Percentiles rank a stretch among this genome's conserved stretches.
Evolutionary conservation across 768 basidiomycete genomes (phyloP).

Genomic region (Psilocybe cyanescens): DNA sequence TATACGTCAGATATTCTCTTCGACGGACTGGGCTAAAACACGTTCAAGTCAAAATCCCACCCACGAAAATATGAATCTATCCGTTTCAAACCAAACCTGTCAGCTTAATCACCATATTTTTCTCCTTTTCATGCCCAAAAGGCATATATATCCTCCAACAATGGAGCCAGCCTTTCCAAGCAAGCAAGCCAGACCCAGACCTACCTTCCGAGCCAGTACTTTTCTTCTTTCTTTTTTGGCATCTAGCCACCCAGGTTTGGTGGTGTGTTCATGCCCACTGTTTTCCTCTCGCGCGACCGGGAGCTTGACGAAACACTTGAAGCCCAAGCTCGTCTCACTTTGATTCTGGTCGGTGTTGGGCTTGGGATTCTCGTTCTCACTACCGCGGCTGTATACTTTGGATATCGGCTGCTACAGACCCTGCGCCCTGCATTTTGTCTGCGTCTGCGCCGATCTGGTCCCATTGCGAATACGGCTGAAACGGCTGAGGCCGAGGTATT

Average conservation of each 20-base stretch:
- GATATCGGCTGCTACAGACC: conserved; percentile 12
- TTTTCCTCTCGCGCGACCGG: conserved; percentile 19
- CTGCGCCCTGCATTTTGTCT: conserved; percentile 1
- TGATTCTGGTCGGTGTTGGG: conserved; percentile 22
- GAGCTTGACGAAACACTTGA: conserved; percentile 25
- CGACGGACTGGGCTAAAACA: not conserved
- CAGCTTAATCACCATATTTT: not conserved
- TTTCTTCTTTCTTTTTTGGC: not conserved
- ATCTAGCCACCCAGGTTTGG: not conserved
- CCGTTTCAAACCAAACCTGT: not conserved
- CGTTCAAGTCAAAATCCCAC: not conserved
- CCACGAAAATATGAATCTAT: not conserved
- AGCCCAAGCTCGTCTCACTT: conserved; percentile 23
- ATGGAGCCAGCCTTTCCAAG: not conserved
- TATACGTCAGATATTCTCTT: not conserved
- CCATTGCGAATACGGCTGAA: conserved; percentile 3
- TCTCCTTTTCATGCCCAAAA: not conserved
- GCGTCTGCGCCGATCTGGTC: not conserved
- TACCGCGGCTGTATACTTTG: conserved; percentile 17
- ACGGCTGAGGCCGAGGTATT: conserved; percentile 3
- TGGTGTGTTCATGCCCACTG: conserved; percentile 18
- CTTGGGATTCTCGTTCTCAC: conserved; percentile 19
- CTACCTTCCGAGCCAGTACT: not conserved
- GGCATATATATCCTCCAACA: not conserved
- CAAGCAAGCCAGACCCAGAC: not conserved